Evolutionary conservation across 2,329 filamentous ascomycete genomes (phyloP), one percentile per base, ranked within the genome.

Genomic region (Didymella exigua): DNA sequence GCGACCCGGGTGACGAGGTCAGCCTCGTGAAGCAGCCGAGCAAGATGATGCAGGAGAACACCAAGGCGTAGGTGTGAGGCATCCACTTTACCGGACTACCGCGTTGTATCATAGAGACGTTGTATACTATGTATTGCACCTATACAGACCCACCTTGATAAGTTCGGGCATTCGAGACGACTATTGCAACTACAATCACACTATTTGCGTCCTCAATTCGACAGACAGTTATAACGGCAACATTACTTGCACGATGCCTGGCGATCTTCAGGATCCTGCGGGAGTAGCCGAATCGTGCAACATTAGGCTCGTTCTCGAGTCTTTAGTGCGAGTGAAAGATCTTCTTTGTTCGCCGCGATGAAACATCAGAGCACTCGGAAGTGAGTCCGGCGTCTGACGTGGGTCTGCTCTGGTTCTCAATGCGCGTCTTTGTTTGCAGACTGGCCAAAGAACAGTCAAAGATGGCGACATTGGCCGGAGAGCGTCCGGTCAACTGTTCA

Each of bases 1-100:
- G 77, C 2, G 72, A 79, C 57, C 80, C 79, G 7, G 75, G 78
- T 38, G 67, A 72, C 18, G 72, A 69, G 47, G 65, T 72, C 11
- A 57, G 38, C 11, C 26, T 62, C n/a, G 69, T 73, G 29, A 66
- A 63, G 48, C 44, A 59, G 23, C 52, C 61, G 14, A 72, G 68
- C 47, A 62, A 46, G 45, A 33, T 68, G 49, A 63, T 70, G 67
- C 60, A 44, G 16, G 63, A 67, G 44, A 57, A 41, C 16, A 33
- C 44, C 2, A 67, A 60, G 41, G 49, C 42, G 7, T 61, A 40
- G n/a, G 18, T 34, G 29, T 19, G 10, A n/a, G 16, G 36, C 19
- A 16, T 16, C 24, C 24, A 24, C 36, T 7, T 13, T n/a, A 5
- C 19, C 34, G 30, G 7, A 27, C 7, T 29, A 2, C 26, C 2